A percentile compares a stretch with the other conserved stretches of the same genome.
Conservation (phyloP, 164 flowering plant genomes). For the Stephania yunnanensis region DNA sequence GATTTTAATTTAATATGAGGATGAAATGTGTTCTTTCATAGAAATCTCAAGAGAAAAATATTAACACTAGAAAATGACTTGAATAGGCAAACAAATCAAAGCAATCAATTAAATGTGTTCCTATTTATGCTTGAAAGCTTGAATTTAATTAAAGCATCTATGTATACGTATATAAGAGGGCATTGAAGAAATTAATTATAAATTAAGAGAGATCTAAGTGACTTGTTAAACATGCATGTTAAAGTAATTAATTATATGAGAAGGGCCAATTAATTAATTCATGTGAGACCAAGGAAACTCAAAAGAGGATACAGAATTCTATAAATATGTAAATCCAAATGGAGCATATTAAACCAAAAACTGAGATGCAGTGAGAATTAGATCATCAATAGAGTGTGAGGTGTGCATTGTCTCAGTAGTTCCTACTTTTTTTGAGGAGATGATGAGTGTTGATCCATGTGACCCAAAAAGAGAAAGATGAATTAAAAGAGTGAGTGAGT, state of each 20-base stretch:
- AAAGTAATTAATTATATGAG: not conserved
- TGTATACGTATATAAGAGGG: not conserved
- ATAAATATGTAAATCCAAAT: not conserved
- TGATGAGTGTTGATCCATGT: slow-evolving; percentile 27
- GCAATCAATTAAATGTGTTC: too few species aligned
- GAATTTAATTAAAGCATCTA: not conserved
- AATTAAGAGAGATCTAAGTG: not conserved
- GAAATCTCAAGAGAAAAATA: too few species aligned
- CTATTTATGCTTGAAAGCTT: too few species aligned
- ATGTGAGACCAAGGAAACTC: not conserved
- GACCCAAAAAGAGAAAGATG: slow-evolving; percentile 19
- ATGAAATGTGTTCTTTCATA: too few species aligned
- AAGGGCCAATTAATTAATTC: not conserved
- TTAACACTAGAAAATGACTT: too few species aligned
- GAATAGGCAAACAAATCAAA: too few species aligned
- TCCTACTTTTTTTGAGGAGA: slow-evolving; percentile 13
- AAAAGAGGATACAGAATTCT: not conserved
- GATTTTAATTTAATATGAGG: too few species aligned
- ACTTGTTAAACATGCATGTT: not conserved
- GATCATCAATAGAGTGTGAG: slow-evolving; percentile 3
- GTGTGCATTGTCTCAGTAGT: not conserved
- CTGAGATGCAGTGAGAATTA: not conserved
- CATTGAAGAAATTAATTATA: too few species aligned
- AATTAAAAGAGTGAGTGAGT: not conserved
- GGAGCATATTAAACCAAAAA: not conserved